Evolutionary conservation across 805 yeast genomes (phyloP), one percentile per base, ranked within the genome.

Genomic region (Kazachstania viticola): DNA sequence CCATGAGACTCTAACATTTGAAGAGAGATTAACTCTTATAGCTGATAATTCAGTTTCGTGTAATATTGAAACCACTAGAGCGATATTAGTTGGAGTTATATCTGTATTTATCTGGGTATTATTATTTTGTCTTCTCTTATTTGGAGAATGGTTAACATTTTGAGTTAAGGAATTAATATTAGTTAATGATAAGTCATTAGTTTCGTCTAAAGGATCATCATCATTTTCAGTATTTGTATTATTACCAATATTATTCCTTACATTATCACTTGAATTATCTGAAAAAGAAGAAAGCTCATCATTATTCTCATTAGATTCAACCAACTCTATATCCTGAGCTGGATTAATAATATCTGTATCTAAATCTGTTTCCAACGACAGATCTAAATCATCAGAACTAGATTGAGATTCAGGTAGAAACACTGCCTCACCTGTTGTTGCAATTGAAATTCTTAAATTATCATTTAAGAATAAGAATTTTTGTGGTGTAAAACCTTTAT

Each of bases 1-100:
- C 34, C 60, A 3, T 87, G 79, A 46, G 87, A 80, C 51, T 65
- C 65, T 40, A 65, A 67, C 22, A 51, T 78, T 5, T 55, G 80
- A 38, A 71, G 76, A 6, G 67, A 75, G 41, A 44, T 80, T 31
- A n/a, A 37, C 5, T 21, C 31, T 31, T 12, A 37, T 21, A 4
- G 32, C 5, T 13, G 30, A 21, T 5, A 33, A 13, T 12, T 25
- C 9, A 5, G 27, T 29, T 11, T 31, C 30, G 17, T 33, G 25
- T 13, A 19, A 14, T 14, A 37, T 8, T 3, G 40, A 27, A 8
- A 37, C 21, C 15, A 37, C 19, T 4, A 37, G 7, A 9, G 40
- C 40, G 4, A 37, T 17, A 15, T 33, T 37, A 19, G 14, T 33
- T 17, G 26, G 25, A 15, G 21, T 9, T 13, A 23, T 23, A 23